These are phyloP conservation scores for Fagus sylvatica DNA, from an alignment of 306 rosid species.

Conservation along the genomic window DNA sequence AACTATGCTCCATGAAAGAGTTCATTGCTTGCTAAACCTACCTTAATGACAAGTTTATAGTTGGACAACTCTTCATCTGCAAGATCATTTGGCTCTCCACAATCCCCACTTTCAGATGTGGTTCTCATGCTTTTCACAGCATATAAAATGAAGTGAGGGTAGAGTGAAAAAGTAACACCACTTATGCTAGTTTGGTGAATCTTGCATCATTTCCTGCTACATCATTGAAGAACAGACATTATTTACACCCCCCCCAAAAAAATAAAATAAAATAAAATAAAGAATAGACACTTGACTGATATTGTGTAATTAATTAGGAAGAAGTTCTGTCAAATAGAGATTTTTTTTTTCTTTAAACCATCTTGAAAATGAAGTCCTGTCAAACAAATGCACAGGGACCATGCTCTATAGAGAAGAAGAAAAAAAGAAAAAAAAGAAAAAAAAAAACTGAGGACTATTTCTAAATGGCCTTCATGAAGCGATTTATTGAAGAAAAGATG, in stretches of 20 bases:
- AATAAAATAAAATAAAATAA: too few species aligned
- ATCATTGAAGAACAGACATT: too few species aligned
- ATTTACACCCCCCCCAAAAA: too few species aligned
- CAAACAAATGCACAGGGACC: not conserved
- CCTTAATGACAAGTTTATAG: not conserved
- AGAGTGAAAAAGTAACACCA: not conserved
- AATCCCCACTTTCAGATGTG: not conserved
- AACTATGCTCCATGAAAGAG: not conserved
- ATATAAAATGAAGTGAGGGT: too few species aligned
- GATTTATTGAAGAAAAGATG: conserved; percentile 74
- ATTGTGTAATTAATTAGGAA: too few species aligned
- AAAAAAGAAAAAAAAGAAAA: not conserved
- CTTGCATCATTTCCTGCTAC: not conserved
- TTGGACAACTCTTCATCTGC: too few species aligned
- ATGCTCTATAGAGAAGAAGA: too few species aligned
- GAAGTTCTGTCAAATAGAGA: too few species aligned
- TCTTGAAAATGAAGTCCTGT: too few species aligned
- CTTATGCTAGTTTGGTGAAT: not conserved
- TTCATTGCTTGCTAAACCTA: not conserved
- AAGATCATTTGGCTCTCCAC: too few species aligned
- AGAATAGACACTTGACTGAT: too few species aligned
- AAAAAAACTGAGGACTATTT: conserved; percentile 26
- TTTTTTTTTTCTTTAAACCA: too few species aligned
- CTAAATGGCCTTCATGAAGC: conserved; percentile 80
- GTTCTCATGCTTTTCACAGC: not conserved